A percentile compares a stretch with the other conserved stretches of the same genome.
Evolutionary conservation across 257 asterid genomes (phyloP).

Genomic region (Scutellaria baicalensis): DNA sequence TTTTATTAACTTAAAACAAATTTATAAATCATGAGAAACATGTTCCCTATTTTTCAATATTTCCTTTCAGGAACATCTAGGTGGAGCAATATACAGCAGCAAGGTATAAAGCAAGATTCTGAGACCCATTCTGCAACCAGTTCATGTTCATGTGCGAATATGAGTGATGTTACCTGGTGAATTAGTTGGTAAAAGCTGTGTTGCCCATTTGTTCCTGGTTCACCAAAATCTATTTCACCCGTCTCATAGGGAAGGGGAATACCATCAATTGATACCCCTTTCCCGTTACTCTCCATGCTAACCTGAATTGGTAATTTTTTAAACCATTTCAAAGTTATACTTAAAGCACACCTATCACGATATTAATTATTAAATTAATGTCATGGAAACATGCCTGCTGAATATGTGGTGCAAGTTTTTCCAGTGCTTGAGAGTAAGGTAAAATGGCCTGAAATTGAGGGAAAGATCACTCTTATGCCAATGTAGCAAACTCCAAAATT

Average conservation of each 20-base stretch:
- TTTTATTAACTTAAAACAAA: neutral
- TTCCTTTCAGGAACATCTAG: neutral
- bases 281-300: conserved; percentile 99
- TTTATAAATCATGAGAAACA: neutral
- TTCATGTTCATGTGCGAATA: neutral
- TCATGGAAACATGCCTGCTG: conserved; percentile 73
- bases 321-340: neutral
- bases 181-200: conserved; percentile 99
- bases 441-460: conserved; percentile 73
- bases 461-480: conserved; percentile 3
- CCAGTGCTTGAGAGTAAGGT: conserved; percentile 98
- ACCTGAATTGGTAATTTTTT: conserved; percentile 42
- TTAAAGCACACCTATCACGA: conserved; percentile 7
- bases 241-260: conserved; percentile 84
- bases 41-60: neutral
- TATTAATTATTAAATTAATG: conserved; percentile 11
- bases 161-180: conserved; percentile 70
- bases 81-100: conserved; percentile 1
- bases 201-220: conserved; percentile 99
- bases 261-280: conserved; percentile 96
- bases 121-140: neutral
- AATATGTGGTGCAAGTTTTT: conserved; percentile 93
- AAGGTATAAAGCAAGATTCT: conserved; percentile 8
- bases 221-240: conserved; percentile 99
- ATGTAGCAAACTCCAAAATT: neutral